Evolutionary conservation across 1,139 yeast species (phyloP), one percentile per base, ranked within the genome.

Genomic region (Zygotorulaspora mrakii): DNA sequence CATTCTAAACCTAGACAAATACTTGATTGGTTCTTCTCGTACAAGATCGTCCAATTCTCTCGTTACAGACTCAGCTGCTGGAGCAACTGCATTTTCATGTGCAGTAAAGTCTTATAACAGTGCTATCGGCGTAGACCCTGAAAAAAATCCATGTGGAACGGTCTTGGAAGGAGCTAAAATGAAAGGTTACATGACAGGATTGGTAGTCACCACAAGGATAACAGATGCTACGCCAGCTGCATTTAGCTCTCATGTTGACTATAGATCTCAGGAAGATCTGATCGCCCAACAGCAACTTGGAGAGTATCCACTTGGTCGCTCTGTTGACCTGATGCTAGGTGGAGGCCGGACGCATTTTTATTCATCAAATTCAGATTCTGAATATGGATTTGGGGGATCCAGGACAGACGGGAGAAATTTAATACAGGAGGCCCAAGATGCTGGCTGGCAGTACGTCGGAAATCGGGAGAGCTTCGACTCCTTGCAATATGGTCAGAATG

Each of bases 161-260:
- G 66, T 87, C 20, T 65, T 87, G 48, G 96, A 87, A 65, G 94
- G 94, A 0, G 79, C 89, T 51, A 86, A 87, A 57, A 64, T 80
- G 37, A 70, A 74, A 45, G 95, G 95, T 1, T 85, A 79, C 59
- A 63, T 68, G 51, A 87, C 95, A 1, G 96, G 96, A 1, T 64
- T 87, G 37, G 95, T 87, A 14, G 95, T 85, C 13, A 87, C 95
- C 12, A 85, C 95, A 0, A 73, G 88, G 43, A 74, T 87, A 49
- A 79, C 86, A 1, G 89, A 81, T 61, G 95, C 95, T 8, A 88
- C 96, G 0, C 96, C 96, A 0, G 96, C 95, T 3, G 79, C 89
- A 0, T 88, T 86, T 57, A 76, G 85, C 18, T 59, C 94, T 2
- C 96, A 88, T 58, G 91, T 71, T 2, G 79, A 79, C 48, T 74